phyloP scores from a whole-genome alignment of 345 rosid genomes.

The Arabis alpina region DNA sequence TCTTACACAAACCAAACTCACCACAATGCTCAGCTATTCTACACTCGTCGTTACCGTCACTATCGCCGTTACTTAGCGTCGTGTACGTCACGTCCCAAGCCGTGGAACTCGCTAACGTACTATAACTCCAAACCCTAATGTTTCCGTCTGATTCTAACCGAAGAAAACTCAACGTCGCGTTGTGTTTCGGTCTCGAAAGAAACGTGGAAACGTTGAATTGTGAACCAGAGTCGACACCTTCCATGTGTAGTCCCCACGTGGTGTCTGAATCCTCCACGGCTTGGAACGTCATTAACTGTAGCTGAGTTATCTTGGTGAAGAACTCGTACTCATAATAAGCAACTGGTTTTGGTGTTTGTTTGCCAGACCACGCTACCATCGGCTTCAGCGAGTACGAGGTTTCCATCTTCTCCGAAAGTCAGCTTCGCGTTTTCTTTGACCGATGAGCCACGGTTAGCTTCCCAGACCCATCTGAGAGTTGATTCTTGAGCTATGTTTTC shows the following conservation, averaged over 20 bases:
- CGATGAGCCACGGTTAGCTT: conserved; percentile 58
- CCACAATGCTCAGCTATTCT: not conserved
- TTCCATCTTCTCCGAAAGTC: conserved; percentile 48
- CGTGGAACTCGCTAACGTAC: not conserved
- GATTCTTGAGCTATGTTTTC: conserved; percentile 36
- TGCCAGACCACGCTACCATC: conserved; percentile 55
- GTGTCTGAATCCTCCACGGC: conserved; percentile 30
- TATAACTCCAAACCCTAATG: not conserved
- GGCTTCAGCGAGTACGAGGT: conserved; percentile 52
- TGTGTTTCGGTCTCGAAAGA: conserved; percentile 43
- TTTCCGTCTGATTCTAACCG: conserved; percentile 29
- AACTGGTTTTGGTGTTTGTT: conserved; percentile 37
- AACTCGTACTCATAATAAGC: conserved; percentile 23
- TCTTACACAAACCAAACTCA: conserved; percentile 14
- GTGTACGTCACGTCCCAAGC: not conserved
- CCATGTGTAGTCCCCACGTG: not conserved
- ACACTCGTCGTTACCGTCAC: conserved; percentile 15
- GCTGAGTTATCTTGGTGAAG: not conserved
- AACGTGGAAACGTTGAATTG: conserved; percentile 4
- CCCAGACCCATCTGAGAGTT: conserved; percentile 57
- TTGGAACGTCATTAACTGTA: conserved; percentile 23
- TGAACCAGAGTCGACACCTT: not conserved
- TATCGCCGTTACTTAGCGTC: not conserved
- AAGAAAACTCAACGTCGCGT: conserved; percentile 43
- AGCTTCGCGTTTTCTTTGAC: conserved; percentile 55